phyloP scores from a whole-genome alignment of 108 stramenopile genomes.

The Cyclotella kingstonii region DNA sequence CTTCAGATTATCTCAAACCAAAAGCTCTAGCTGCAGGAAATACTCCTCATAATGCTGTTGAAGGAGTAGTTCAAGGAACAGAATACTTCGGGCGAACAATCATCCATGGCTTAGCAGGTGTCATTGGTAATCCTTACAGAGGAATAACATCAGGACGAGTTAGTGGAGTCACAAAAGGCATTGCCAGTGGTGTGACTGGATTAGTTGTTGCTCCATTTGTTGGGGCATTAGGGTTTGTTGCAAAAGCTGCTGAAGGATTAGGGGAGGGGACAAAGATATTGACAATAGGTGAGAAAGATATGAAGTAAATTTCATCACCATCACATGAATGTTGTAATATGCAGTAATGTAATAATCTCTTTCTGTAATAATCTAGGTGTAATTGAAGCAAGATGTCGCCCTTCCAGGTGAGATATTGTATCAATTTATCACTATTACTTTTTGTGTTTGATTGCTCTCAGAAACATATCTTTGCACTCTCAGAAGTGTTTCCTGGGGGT shows the following conservation, averaged over 20 bases:
- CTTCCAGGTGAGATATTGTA: conserved; percentile 13
- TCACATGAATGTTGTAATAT: background rate
- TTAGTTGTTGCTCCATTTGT: conserved; percentile 25
- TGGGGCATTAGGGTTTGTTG: conserved; percentile 26
- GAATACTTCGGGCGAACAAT: conserved; percentile 21
- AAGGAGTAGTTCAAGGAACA: conserved; percentile 30
- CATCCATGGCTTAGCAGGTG: conserved; percentile 23
- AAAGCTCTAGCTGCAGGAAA: conserved; percentile 1
- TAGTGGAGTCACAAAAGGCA: conserved; percentile 21
- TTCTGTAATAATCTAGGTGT: conserved; percentile 4
- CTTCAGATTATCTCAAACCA: conserved; percentile 26
- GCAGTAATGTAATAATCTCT: background rate
- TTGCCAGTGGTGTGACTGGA: conserved; percentile 24
- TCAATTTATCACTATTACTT: background rate
- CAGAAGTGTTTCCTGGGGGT: conserved; percentile 26
- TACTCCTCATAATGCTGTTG: conserved; percentile 12
- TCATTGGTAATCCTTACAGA: conserved; percentile 37
- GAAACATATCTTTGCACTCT: background rate
- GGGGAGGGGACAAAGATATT: conserved; percentile 7
- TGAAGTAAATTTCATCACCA: background rate
- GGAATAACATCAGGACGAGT: conserved; percentile 10
- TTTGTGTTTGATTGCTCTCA: background rate
- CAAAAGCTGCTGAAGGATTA: conserved; percentile 19
- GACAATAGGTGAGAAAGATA: conserved; percentile 4
- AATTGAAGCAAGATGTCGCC: conserved; percentile 35